Conservation (phyloP, 768 basidiomycete genomes). For the Asterophora lycoperdoides region DNA sequence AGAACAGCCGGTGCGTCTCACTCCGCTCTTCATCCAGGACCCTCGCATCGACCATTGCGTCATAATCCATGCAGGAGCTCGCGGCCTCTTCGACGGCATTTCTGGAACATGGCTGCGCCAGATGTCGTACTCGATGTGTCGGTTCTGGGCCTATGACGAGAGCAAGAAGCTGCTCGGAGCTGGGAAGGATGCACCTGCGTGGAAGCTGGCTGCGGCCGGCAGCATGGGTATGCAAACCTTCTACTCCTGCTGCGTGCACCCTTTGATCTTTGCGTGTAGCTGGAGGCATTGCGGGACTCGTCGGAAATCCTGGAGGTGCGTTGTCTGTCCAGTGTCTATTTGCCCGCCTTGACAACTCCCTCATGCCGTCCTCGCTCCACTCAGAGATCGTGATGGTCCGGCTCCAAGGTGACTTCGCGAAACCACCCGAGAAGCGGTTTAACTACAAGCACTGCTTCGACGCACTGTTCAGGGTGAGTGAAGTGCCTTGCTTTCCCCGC, state of each 20-base stretch:
- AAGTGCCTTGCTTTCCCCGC: conserved; percentile 2
- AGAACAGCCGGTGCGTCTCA: conserved; percentile 59
- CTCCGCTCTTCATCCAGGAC: conserved; percentile 10
- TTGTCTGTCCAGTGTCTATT: conserved; percentile 4
- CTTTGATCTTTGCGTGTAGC: conserved; percentile 38
- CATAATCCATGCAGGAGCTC: conserved; percentile 43
- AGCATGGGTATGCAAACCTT: conserved; percentile 66
- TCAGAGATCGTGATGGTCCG: conserved; percentile 82
- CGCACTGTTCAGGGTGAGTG: conserved; percentile 73
- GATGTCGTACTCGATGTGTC: conserved; percentile 88
- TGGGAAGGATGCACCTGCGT: conserved; percentile 66
- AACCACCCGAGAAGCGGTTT: conserved; percentile 81
- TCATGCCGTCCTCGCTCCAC: background rate
- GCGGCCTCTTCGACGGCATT: conserved; percentile 83
- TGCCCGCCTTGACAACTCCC: background rate
- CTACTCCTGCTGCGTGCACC: background rate
- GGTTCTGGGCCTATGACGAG: conserved; percentile 94
- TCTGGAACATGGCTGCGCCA: conserved; percentile 87
- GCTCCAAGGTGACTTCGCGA: conserved; percentile 87
- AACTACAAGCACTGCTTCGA: conserved; percentile 90
- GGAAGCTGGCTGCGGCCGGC: conserved; percentile 77
- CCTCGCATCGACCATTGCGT: conserved; percentile 18
- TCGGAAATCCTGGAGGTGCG: conserved; percentile 85
- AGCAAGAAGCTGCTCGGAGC: conserved; percentile 81
- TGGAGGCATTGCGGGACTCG: conserved; percentile 78